Base-by-base conservation (phyloP, 352 stramenopile species). In the Globisporangium parvum region DNA sequence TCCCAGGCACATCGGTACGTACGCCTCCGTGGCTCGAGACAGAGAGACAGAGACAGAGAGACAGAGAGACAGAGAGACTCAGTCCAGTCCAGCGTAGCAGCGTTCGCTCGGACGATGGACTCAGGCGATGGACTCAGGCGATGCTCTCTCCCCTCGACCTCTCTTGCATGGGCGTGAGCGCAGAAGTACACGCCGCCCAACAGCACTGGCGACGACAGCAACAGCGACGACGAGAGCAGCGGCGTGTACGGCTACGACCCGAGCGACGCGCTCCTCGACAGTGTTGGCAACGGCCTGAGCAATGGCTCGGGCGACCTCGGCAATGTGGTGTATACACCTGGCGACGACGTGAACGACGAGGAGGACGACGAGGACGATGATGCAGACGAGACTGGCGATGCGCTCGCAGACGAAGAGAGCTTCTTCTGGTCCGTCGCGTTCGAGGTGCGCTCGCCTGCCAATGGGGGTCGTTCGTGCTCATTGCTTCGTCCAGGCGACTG, bases 391-490 rank as follows among this genome's bases (percentile, higher is more conserved):
- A 39, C 58, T n/a, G 57, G 53, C 42, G 55, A 69, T 2, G 65
- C 51, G 21, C 63, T 90, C 66, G 69, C 85, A 59, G 70, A 82
- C 47, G 83, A 93, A 70, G 80, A 91, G 54, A 82, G 61, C 24
- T 93, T 93, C 65, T 93, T 91, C 59, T 93, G 83, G 83, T 93
- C 83, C 15, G 72, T 93, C 47, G 79, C 80, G 21, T 93, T 85
- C 57, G 83, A 93, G 68, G 82, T 93, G 72, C 46, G 58, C n/a
- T 51, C 18, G 42, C 6, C 18, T 35, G 40, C 48, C 20, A 35
- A 15, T n/a, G 11, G 20, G 10, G 21, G n/a, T 24, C 6, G 47
- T 14, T 41, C 12, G 8, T 12, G 31, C 31, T 8, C 31, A 37
- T 5, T 12, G 6, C 31, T 10, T 37, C 6, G 6, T 37, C 12